Evolutionary conservation across 1,284 basidiomycete species (phyloP).

Genomic region (Puccinia novopanici): DNA sequence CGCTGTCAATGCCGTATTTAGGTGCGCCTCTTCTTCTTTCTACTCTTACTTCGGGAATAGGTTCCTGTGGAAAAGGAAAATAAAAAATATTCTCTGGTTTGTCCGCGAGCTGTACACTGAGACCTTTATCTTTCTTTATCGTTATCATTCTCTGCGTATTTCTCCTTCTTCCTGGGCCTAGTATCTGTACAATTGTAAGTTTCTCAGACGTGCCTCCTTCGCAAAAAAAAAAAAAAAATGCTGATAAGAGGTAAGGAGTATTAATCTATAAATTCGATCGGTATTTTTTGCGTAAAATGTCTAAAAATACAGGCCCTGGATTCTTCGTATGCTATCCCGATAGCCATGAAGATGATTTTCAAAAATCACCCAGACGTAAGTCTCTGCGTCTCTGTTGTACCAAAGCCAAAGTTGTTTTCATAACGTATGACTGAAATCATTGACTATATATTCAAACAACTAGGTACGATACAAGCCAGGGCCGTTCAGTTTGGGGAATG

Average conservation of each 20-base stretch:
- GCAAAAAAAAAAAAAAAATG: background rate
- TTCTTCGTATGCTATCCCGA: conserved; percentile 70
- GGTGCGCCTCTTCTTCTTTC: conserved; percentile 64
- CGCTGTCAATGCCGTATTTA: conserved; percentile 81
- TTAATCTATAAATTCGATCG: background rate
- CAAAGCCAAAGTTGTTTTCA: background rate
- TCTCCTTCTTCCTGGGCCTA: background rate
- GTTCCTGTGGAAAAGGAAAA: background rate
- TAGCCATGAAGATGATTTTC: conserved; percentile 67
- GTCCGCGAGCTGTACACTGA: background rate
- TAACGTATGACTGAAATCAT: background rate
- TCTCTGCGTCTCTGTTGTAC: background rate
- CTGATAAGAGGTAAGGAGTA: background rate
- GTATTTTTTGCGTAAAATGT: too few relatives aligned
- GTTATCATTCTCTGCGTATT: background rate
- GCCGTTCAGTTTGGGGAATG: conserved; percentile 84
- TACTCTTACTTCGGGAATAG: background rate
- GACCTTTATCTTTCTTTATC: background rate
- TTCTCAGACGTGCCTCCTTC: background rate
- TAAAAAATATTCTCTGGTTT: background rate
- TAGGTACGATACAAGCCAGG: conserved; percentile 74
- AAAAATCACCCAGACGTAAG: conserved; percentile 72
- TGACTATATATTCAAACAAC: background rate
- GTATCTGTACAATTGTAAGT: conserved; percentile 27
- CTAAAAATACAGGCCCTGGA: conserved; percentile 53